Percentiles rank a stretch among this genome's conserved stretches.
These are phyloP conservation scores for Hypoxylon rubiginosum DNA, from an alignment of 2,329 filamentous ascomycete genomes.

Conservation along the genomic window DNA sequence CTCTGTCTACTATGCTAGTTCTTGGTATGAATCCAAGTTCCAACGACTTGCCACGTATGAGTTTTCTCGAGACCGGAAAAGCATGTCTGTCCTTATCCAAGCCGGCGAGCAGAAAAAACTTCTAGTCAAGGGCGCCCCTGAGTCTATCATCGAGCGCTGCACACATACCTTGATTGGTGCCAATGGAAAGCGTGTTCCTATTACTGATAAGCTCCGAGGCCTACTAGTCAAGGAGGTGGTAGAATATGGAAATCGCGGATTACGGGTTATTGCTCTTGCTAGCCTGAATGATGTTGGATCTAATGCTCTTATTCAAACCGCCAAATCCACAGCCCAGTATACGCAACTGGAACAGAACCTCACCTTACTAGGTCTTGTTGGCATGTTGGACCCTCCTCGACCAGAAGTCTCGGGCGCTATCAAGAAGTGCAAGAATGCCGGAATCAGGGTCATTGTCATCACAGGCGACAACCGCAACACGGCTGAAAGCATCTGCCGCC, in stretches of 20 bases:
- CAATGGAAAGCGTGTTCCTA: slow-evolving; percentile 80
- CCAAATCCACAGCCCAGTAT: slow-evolving; percentile 88
- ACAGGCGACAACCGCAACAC: slow-evolving; percentile 99
- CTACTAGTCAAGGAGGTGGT: slow-evolving; percentile 84
- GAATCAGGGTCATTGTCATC: slow-evolving; percentile 97
- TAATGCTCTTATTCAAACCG: slow-evolving; percentile 77
- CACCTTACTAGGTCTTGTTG: slow-evolving; percentile 92
- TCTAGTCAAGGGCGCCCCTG: slow-evolving; percentile 95
- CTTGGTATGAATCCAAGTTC: slow-evolving; percentile 82
- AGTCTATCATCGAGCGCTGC: slow-evolving; percentile 94
- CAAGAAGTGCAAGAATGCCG: slow-evolving; percentile 88
- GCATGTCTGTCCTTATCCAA: slow-evolving; percentile 95
- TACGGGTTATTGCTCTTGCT: slow-evolving; percentile 94
- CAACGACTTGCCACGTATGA: slow-evolving; percentile 89
- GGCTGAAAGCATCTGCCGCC: slow-evolving; percentile 95
- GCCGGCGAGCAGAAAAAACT: slow-evolving; percentile 79
- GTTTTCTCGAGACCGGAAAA: slow-evolving; percentile 98
- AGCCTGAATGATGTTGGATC: slow-evolving; percentile 81
- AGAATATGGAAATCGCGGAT: slow-evolving; percentile 90
- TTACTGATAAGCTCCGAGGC: slow-evolving; percentile 77
- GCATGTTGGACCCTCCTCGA: slow-evolving; percentile 96
- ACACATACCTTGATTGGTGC: slow-evolving; percentile 83
- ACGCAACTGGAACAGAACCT: slow-evolving; percentile 90
- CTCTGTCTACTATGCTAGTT: slow-evolving; percentile 84
- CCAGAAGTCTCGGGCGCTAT: slow-evolving; percentile 91